Conservation (phyloP, 73 alveolate species). For the Symbiodinium natans region DNA sequence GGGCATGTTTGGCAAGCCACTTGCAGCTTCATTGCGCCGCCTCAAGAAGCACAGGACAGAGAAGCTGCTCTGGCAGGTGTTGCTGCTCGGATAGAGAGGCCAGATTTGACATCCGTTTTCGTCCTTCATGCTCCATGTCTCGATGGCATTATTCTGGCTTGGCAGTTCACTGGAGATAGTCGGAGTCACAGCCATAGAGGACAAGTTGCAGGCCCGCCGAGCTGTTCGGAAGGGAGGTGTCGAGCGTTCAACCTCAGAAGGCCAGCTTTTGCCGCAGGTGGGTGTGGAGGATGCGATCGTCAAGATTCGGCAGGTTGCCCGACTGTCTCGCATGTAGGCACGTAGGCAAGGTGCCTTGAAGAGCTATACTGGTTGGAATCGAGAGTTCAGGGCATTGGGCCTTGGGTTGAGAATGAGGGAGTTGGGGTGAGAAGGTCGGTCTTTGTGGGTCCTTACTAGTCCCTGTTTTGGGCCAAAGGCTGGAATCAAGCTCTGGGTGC, state of each 20-base stretch:
- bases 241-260: not conserved
- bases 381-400: too few relatives aligned
- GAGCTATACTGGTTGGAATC: too few relatives aligned
- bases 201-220: slow-evolving; percentile 97
- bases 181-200: slow-evolving; percentile 98
- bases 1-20: too few relatives aligned
- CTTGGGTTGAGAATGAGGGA: too few relatives aligned
- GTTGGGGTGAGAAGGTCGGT: too few relatives aligned
- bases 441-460: too few relatives aligned
- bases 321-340: not conserved
- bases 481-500: slow-evolving; percentile 93
- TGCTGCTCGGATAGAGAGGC: slow-evolving; percentile 72
- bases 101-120: not conserved
- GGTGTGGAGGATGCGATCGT: slow-evolving; percentile 89
- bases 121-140: too few relatives aligned
- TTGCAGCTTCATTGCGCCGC: too few relatives aligned
- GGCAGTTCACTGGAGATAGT: slow-evolving; percentile 94
- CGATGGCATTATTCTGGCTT: slow-evolving; percentile 94
- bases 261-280: not conserved
- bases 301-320: slow-evolving; percentile 62
- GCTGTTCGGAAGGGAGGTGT: not conserved
- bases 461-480: too few relatives aligned
- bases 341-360: too few relatives aligned
- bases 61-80: slow-evolving; percentile 57
- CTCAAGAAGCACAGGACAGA: too few relatives aligned